A percentile compares a stretch with the other conserved stretches of the same genome.
phyloP scores from a whole-genome alignment of 805 yeast species.

The Saturnispora kantuleensis region DNA sequence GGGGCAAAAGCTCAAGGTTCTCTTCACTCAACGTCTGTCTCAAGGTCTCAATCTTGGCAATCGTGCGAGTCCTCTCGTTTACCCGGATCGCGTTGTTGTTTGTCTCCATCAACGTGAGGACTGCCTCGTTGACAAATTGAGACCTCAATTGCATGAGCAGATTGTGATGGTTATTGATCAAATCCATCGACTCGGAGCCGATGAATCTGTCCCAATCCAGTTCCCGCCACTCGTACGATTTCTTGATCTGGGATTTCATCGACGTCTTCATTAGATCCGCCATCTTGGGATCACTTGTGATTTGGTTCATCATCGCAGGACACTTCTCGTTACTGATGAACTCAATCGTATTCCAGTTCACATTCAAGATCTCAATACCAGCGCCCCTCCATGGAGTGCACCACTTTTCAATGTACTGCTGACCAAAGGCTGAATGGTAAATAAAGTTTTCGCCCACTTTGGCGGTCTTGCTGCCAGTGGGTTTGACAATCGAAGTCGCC shows the following conservation, averaged over 20 bases:
- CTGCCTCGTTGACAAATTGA: constrained; percentile 23
- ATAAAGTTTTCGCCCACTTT: constrained; percentile 11
- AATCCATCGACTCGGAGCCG: constrained; percentile 28
- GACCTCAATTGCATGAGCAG: constrained; percentile 16
- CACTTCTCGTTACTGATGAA: constrained; percentile 33
- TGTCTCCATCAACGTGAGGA: constrained; percentile 10
- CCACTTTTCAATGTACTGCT: constrained; percentile 26
- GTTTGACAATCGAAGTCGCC: not conserved
- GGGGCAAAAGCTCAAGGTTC: constrained; percentile 82
- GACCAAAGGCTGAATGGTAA: constrained; percentile 21
- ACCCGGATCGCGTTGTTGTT: constrained; percentile 22
- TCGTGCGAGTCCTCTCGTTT: constrained; percentile 36
- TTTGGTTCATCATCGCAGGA: constrained; percentile 12
- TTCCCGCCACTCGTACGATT: constrained; percentile 35
- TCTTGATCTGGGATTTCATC: not conserved
- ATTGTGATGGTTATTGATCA: constrained; percentile 30
- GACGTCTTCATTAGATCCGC: not conserved
- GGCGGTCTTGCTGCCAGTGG: not conserved
- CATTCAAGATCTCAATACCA: constrained; percentile 1
- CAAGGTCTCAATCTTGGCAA: constrained; percentile 42
- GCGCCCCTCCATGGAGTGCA: constrained; percentile 26
- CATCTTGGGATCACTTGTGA: constrained; percentile 1
- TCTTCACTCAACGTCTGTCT: constrained; percentile 70
- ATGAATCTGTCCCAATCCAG: constrained; percentile 30
- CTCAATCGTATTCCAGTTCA: constrained; percentile 34